Percentiles rank a stretch among this genome's conserved stretches.
Evolutionary conservation across 78 protist genomes (phyloP).

Genomic region (Planoprotostelium fungivorum): DNA sequence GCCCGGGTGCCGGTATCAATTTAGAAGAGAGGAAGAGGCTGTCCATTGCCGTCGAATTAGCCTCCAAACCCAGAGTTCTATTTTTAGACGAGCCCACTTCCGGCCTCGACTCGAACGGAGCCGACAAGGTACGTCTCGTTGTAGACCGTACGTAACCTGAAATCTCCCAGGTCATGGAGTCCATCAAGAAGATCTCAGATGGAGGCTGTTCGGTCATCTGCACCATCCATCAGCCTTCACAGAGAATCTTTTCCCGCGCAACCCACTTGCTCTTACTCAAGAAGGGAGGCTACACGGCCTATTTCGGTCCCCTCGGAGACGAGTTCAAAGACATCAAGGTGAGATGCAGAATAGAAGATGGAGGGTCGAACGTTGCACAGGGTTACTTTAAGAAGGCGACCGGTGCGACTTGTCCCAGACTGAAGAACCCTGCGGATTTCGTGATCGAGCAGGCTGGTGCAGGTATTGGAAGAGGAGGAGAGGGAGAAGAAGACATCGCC

Average conservation of each 20-base stretch:
- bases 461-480: conserved; percentile 6
- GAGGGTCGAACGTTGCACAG: too few relatives aligned
- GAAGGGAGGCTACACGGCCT: conserved; percentile 66
- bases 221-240: conserved; percentile 88
- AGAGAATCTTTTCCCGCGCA: conserved; percentile 42
- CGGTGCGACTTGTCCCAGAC: conserved; percentile 31
- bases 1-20: conserved; percentile 29
- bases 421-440: conserved; percentile 63
- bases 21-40: conserved; percentile 62
- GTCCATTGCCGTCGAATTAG: conserved; percentile 65
- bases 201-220: conserved; percentile 38
- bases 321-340: not conserved
- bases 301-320: conserved; percentile 61
- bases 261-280: conserved; percentile 66
- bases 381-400: conserved; percentile 4
- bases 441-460: conserved; percentile 34
- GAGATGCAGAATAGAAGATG: too few relatives aligned
- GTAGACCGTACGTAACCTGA: not conserved
- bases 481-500: conserved; percentile 4
- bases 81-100: conserved; percentile 64
- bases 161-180: conserved; percentile 20
- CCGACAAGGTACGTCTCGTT: conserved; percentile 6
- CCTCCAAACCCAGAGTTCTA: conserved; percentile 51
- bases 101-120: conserved; percentile 50
- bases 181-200: conserved; percentile 33